Base-by-base conservation (phyloP, 2,329 filamentous ascomycete genomes). In the Amphichorda felina region DNA sequence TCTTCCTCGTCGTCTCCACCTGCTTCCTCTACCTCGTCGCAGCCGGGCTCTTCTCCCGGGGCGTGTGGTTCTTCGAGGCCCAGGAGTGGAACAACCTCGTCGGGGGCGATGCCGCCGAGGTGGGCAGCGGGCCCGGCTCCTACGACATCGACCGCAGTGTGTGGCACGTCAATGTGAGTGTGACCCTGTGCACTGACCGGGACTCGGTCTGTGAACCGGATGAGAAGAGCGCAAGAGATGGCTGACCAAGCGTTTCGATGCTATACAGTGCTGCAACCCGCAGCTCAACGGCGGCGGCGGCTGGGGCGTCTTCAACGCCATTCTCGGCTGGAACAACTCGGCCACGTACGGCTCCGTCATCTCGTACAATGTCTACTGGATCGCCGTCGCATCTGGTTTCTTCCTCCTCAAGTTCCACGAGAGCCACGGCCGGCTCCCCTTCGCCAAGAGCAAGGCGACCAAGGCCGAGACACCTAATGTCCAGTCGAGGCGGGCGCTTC, bases 331-430 rank as follows among this genome's bases (percentile, higher is more conserved):
- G 87, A 73, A 77, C 41, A 94, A 94, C 61, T 85, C 82, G 10
- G 87, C 83, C 5, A 93, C 86, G 2, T 87, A 89, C 48, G 85
- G 86, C 35, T 88, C 83, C 1, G 81, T 94, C 43, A 76, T 94
- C 42, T 78, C 82, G 2, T 94, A 94, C 62, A 93, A 91, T 53
- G 39, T 89, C 13, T 94, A 94, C 63, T 94, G 86, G 87, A 59
- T 91, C 16, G 61, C 60, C 4, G 70, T 88, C 41, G 83, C 83
- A 31, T 41, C 66, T 10, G 67, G 64, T 4, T 38, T 38, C 21
- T 79, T 86, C 50, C 48, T 59, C 18, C 66, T 86, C 62, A 64
- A 75, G 31, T 81, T 72, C 56, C 68, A 70, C 42, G 82, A 86
- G 57, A 50, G 56, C 34, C 63, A 59, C 36, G 63, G 63, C 10